A percentile compares a stretch with the other conserved stretches of the same genome.
phyloP scores from a whole-genome alignment of 768 basidiomycete species.

The Auricularia sp. region DNA sequence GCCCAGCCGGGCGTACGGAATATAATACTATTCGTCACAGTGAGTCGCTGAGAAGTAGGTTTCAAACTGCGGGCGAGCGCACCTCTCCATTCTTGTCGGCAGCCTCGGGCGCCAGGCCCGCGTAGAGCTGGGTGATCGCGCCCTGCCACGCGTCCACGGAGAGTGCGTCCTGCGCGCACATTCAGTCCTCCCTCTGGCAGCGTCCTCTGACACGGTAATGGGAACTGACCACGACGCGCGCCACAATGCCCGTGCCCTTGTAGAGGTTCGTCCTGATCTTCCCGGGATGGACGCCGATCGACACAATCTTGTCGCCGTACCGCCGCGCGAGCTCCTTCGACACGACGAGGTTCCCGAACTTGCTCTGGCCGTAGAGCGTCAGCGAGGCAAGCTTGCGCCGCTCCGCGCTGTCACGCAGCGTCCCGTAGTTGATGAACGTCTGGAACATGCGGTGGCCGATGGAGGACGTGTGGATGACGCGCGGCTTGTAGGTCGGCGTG shows the following conservation, averaged over 20 bases:
- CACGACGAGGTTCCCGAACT: constrained; percentile 11
- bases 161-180: background rate
- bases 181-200: background rate
- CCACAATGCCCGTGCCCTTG: background rate
- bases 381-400: constrained; percentile 15
- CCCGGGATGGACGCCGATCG: constrained; percentile 7
- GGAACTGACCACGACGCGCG: constrained; percentile 8
- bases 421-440: constrained; percentile 24
- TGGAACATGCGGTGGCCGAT: constrained; percentile 20
- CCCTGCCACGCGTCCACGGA: background rate
- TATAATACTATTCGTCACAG: constrained; percentile 26
- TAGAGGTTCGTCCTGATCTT: constrained; percentile 3
- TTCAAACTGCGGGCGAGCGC: background rate
- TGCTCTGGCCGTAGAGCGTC: constrained; percentile 22
- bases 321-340: constrained; percentile 5
- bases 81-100: constrained; percentile 6
- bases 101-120: constrained; percentile 9
- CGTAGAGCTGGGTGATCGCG: constrained; percentile 11
- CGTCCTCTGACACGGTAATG: background rate
- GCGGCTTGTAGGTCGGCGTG: constrained; percentile 28
- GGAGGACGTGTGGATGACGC: constrained; percentile 40
- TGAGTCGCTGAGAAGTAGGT: background rate
- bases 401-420: constrained; percentile 29
- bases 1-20: constrained; percentile 38
- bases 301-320: constrained; percentile 6